Conservation (phyloP, 1,139 yeast genomes). For the Candida sojae region DNA sequence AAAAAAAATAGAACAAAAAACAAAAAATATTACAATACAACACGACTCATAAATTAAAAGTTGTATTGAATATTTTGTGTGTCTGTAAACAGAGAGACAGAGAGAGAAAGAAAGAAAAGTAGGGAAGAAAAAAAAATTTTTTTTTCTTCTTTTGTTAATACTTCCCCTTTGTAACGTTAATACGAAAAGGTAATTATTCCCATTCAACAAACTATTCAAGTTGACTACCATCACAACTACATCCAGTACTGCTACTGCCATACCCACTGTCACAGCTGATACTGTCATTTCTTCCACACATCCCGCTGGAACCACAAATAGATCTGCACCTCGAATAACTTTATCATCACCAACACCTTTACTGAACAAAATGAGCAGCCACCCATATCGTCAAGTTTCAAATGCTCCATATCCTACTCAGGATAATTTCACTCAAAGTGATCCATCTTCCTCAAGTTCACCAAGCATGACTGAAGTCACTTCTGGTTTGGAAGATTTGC, state of each 20-base stretch:
- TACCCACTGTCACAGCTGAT: background rate
- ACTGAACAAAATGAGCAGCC: conserved; percentile 9
- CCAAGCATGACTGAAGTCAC: conserved; percentile 14
- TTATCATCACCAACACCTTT: background rate
- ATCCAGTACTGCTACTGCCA: too few relatives aligned
- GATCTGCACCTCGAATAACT: background rate
- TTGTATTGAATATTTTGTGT: too few relatives aligned
- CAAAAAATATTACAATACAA: background rate
- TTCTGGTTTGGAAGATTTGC: conserved; percentile 15
- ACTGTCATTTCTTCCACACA: background rate
- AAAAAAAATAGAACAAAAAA: background rate
- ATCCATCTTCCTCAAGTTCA: conserved; percentile 7
- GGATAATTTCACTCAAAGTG: conserved; percentile 10
- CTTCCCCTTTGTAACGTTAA: conserved; percentile 6
- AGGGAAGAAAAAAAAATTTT: background rate
- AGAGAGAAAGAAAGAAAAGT: background rate
- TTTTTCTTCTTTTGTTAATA: background rate
- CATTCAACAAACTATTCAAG: background rate
- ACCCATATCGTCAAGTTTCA: conserved; percentile 16
- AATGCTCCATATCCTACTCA: conserved; percentile 29
- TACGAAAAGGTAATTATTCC: conserved; percentile 2
- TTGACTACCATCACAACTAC: background rate
- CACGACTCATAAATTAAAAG: too few relatives aligned
- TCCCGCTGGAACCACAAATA: background rate
- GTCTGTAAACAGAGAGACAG: background rate